phyloP scores from a whole-genome alignment of 148 eudicot genomes.

The Camellia lanceoleosa region DNA sequence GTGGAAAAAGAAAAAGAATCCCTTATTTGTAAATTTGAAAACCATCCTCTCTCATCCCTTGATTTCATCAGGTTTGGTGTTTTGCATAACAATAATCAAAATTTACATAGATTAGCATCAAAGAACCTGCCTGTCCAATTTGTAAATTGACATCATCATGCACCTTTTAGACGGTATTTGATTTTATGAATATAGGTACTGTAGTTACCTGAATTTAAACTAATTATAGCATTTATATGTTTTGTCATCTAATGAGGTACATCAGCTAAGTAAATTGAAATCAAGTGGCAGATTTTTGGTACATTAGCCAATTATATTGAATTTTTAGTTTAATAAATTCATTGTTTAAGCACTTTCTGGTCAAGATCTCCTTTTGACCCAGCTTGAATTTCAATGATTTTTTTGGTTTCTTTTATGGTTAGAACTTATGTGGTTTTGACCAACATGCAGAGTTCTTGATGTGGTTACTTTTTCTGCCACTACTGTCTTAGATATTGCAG shows the following conservation, averaged over 20 bases:
- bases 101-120: too few species aligned
- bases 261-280: background rate
- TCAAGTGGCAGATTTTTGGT: background rate
- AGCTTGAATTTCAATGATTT: background rate
- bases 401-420: background rate
- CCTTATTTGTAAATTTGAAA: background rate
- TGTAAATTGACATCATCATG: background rate
- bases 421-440: background rate
- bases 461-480: background rate
- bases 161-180: background rate
- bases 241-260: background rate
- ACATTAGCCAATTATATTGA: background rate
- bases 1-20: background rate
- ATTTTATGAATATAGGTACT: too few species aligned
- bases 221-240: background rate
- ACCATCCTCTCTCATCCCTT: background rate
- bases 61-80: background rate
- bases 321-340: background rate
- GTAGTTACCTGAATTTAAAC: background rate
- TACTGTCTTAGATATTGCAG: background rate
- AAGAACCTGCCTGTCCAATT: too few species aligned
- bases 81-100: background rate
- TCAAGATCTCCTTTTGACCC: background rate
- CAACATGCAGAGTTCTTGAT: background rate
- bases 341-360: background rate